Evolutionary conservation across 306 rosid species (phyloP), one percentile per base, ranked within the genome.

Genomic region (Casuarina glauca): DNA sequence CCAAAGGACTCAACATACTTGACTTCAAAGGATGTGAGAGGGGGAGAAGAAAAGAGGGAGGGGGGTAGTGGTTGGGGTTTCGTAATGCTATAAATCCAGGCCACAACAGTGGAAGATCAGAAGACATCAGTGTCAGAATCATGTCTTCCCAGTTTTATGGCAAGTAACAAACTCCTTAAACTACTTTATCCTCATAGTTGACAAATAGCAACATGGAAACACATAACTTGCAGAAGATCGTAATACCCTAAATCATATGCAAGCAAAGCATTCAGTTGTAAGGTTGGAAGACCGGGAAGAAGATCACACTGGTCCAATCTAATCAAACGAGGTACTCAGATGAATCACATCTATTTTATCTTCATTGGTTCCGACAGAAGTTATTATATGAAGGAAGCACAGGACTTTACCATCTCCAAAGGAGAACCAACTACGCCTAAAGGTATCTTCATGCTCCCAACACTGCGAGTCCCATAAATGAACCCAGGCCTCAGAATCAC

Each of bases 401-500:
- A 45, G 41, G 66, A 78, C 78, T 50, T 88, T 91, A 95, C 98
- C 97, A 75, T 88, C 82, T 95, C 98, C 77, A 95, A 32, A 43
- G 98, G 98, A 73, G 90, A 88, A 76, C 98, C 98, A 66, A 95
- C 84, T 67, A 85, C 80, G 52, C 97, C 94, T 32, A 92, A 85
- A 78, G 98, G 97, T 76, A 95, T 57, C 87, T 91, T 95, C 84
- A 90, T 20, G 71, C 93, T 87, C 80, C 98, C 96, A 77, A 88
- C 92, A 46, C 79, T 84, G 71, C 98, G 97, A 64, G 98, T 91
- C 80, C 98, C 98, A 69, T 95, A 89, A 69, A 95, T 92, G 88
- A 95, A 92, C 41, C 97, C 98, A 17, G 97, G 97, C 83, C 97
- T 92, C 88, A 95, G 82, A 82, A 95, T 81, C 85, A 95, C 89